Evolutionary conservation across 495 filamentous ascomycete genomes (phyloP).

Genomic region (Aspergillus saccharolyticus): DNA sequence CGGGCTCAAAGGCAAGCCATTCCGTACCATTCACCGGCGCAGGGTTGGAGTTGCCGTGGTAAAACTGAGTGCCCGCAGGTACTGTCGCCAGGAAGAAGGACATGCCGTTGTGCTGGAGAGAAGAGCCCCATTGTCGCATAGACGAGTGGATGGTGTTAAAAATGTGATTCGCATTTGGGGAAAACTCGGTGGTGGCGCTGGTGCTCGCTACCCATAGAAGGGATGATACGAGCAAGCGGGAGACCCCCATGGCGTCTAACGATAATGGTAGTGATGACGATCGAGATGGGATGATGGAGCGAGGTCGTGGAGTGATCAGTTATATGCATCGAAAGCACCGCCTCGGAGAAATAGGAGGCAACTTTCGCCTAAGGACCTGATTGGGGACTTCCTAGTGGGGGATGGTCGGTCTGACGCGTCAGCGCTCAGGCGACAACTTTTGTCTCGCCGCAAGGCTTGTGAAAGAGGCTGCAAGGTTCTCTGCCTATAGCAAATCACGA

Average conservation of each 20-base stretch:
- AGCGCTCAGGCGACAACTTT: not conserved
- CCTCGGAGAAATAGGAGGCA: not conserved
- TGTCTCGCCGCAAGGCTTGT: not conserved
- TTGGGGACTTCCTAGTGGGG: not conserved
- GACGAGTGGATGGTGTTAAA: conserved; percentile 65
- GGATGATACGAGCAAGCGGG: conserved; percentile 1
- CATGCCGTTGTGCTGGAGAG: conserved; percentile 64
- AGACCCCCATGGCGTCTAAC: not conserved
- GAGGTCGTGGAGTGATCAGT: not conserved
- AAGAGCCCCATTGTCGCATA: conserved; percentile 66
- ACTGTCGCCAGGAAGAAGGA: conserved; percentile 57
- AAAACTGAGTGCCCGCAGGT: conserved; percentile 53
- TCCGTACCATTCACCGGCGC: conserved; percentile 47
- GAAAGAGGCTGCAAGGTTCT: not conserved
- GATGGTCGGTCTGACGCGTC: not conserved
- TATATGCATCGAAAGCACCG: not conserved
- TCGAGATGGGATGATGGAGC: not conserved
- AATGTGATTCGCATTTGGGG: conserved; percentile 51
- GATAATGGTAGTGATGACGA: not conserved
- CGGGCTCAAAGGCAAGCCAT: conserved; percentile 68
- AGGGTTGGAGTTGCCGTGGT: conserved; percentile 49
- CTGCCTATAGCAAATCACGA: not conserved
- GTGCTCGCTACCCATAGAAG: conserved; percentile 6
- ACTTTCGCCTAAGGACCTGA: not conserved
- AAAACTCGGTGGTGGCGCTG: not conserved